Conservation (phyloP, 2,329 filamentous ascomycete species). For the Epichloe festucae region DNA sequence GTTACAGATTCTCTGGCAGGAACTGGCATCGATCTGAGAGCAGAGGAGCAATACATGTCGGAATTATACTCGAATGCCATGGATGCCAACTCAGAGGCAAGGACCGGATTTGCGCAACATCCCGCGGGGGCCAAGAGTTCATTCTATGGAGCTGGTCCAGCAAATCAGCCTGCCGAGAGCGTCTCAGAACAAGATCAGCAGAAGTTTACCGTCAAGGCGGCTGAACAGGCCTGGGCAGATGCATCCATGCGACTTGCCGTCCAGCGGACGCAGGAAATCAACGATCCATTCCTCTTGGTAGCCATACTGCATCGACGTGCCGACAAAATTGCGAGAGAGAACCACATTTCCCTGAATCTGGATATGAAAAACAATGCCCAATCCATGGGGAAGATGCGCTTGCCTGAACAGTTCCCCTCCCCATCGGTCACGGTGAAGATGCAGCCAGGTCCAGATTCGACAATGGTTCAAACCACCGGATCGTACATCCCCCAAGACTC, state of each 20-base stretch:
- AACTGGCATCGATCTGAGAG: constrained; percentile 75
- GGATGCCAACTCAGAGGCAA: constrained; percentile 30
- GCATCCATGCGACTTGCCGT: constrained; percentile 50
- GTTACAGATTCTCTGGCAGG: constrained; percentile 72
- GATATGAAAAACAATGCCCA: constrained; percentile 37
- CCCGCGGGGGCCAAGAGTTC: constrained; percentile 40
- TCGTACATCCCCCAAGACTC: constrained; percentile 65
- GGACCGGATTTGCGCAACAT: constrained; percentile 38
- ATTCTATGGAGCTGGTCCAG: constrained; percentile 52
- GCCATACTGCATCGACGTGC: constrained; percentile 46
- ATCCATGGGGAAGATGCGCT: constrained; percentile 34
- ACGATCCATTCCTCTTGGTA: constrained; percentile 59
- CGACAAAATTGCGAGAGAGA: constrained; percentile 43
- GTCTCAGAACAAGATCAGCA: constrained; percentile 39
- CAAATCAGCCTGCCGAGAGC: constrained; percentile 46
- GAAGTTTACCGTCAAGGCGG: constrained; percentile 51
- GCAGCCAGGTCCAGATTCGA: constrained; percentile 47
- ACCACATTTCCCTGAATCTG: constrained; percentile 41
- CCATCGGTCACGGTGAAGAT: constrained; percentile 41
- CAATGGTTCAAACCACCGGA: constrained; percentile 48
- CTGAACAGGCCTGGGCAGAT: constrained; percentile 51
- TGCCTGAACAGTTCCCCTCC: constrained; percentile 34
- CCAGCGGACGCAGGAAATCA: constrained; percentile 54
- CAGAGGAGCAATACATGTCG: constrained; percentile 73
- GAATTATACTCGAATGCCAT: constrained; percentile 45